Evolutionary conservation across 768 basidiomycete species (phyloP).

Genomic region (Crepidotus variabilis): DNA sequence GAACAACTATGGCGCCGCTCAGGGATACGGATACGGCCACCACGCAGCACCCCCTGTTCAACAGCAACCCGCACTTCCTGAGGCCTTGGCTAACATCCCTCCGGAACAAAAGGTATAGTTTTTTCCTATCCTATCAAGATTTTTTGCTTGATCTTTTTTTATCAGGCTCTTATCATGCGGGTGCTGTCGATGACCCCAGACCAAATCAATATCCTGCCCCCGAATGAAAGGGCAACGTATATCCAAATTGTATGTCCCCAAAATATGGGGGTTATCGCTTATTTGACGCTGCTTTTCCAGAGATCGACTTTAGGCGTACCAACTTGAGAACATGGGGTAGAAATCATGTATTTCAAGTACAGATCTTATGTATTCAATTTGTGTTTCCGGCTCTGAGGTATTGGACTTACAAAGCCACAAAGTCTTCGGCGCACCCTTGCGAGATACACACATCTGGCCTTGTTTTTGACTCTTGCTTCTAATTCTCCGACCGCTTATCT

Average conservation of each 20-base stretch:
- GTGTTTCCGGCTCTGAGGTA: too few species aligned
- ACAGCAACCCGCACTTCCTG: constrained; percentile 33
- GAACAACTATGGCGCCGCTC: background rate
- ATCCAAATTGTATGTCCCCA: constrained; percentile 69
- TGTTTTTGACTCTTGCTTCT: too few species aligned
- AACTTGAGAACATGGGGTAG: constrained; percentile 10
- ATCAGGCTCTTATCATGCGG: constrained; percentile 69
- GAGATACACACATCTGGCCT: too few species aligned
- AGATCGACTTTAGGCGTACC: constrained; percentile 37
- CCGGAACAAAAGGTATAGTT: constrained; percentile 62
- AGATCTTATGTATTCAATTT: too few species aligned
- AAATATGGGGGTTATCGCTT: background rate
- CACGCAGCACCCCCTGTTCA: constrained; percentile 20
- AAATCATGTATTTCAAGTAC: too few species aligned
- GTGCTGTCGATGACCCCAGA: constrained; percentile 82
- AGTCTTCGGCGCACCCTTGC: too few species aligned
- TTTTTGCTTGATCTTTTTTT: background rate
- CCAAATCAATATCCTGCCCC: constrained; percentile 74
- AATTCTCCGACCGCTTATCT: too few species aligned
- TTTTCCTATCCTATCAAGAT: constrained; percentile 11
- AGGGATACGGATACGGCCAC: constrained; percentile 16
- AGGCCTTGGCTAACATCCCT: constrained; percentile 55
- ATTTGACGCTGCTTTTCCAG: constrained; percentile 18
- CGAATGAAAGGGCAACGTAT: constrained; percentile 70
- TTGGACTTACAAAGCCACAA: too few species aligned